Evolutionary conservation across 1,139 yeast species (phyloP).

Genomic region (Eremothecium cymbalariae): DNA sequence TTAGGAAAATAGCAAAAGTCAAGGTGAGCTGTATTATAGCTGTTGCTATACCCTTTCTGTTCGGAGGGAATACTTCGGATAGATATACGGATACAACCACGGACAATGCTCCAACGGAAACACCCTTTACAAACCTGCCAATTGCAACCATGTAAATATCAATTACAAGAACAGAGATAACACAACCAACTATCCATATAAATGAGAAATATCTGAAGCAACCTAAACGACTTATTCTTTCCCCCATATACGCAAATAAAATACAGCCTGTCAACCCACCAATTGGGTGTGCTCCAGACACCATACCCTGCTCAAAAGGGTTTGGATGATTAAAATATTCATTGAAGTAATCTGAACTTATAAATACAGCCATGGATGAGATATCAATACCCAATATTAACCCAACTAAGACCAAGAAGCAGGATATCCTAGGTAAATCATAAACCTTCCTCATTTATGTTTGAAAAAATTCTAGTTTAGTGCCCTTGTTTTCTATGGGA

Average conservation of each 20-base stretch:
- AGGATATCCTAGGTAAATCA: conserved; percentile 39
- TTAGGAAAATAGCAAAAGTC: conserved; percentile 55
- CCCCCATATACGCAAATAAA: conserved; percentile 26
- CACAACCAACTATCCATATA: conserved; percentile 33
- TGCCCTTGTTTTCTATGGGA: too few relatives aligned
- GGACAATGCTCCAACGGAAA: conserved; percentile 65
- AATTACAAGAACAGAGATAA: conserved; percentile 29
- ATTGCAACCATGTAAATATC: conserved; percentile 34
- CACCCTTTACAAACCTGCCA: conserved; percentile 60
- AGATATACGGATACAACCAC: conserved; percentile 67
- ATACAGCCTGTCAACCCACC: conserved; percentile 36
- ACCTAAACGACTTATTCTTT: conserved; percentile 21
- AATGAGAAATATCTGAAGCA: conserved; percentile 25
- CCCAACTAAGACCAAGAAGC: conserved; percentile 48
- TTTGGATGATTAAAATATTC: conserved; percentile 40
- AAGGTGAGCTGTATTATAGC: conserved; percentile 61
- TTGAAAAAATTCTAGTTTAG: too few relatives aligned
- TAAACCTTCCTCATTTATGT: conserved; percentile 15
- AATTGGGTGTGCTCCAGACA: conserved; percentile 38
- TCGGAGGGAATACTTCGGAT: conserved; percentile 62
- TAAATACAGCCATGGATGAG: conserved; percentile 56
- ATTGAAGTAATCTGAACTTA: conserved; percentile 40
- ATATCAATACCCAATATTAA: conserved; percentile 63
- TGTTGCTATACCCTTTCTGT: conserved; percentile 58
- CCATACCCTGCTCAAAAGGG: conserved; percentile 34